These are phyloP conservation scores for Kodamaea sagamina DNA, from an alignment of 805 yeast genomes.

Conservation along the genomic window DNA sequence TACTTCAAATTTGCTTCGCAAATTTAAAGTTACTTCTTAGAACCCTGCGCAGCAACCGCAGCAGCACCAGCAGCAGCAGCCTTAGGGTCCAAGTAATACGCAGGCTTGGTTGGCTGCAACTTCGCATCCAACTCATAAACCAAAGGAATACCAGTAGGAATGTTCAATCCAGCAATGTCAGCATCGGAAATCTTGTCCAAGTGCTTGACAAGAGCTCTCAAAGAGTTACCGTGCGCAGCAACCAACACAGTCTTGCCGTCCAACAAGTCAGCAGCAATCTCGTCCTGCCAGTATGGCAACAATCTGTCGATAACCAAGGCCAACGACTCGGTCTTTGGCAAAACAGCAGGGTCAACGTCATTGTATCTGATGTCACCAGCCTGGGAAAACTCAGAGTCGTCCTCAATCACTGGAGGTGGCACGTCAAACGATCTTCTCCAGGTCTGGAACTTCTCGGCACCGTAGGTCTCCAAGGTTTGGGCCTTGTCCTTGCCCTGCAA, in stretches of 20 bases:
- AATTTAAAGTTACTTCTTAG: constrained; percentile 32
- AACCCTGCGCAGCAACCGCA: constrained; percentile 96
- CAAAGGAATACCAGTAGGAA: constrained; percentile 98
- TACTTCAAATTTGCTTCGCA: too few species aligned
- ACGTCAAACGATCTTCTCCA: constrained; percentile 98
- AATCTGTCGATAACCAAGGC: constrained; percentile 93
- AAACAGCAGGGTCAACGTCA: constrained; percentile 77
- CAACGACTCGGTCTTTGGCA: constrained; percentile 94
- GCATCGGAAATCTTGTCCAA: constrained; percentile 90
- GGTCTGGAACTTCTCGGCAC: constrained; percentile 89
- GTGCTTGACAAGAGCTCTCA: constrained; percentile 94
- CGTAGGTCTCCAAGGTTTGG: constrained; percentile 81
- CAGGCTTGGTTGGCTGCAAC: constrained; percentile 87
- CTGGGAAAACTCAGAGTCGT: constrained; percentile 80
- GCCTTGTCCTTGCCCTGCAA: constrained; percentile 99
- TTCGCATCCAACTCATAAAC: constrained; percentile 90
- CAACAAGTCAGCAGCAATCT: constrained; percentile 79
- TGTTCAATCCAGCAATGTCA: constrained; percentile 91
- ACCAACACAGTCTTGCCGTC: constrained; percentile 87
- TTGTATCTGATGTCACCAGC: constrained; percentile 81
- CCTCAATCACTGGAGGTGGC: constrained; percentile 89
- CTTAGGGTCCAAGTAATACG: constrained; percentile 98
- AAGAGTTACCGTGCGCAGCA: constrained; percentile 98
- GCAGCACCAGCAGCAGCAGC: constrained; percentile 99
- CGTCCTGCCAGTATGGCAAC: constrained; percentile 96